phyloP scores from a whole-genome alignment of 306 rosid species.

The Castanopsis chinensis region DNA sequence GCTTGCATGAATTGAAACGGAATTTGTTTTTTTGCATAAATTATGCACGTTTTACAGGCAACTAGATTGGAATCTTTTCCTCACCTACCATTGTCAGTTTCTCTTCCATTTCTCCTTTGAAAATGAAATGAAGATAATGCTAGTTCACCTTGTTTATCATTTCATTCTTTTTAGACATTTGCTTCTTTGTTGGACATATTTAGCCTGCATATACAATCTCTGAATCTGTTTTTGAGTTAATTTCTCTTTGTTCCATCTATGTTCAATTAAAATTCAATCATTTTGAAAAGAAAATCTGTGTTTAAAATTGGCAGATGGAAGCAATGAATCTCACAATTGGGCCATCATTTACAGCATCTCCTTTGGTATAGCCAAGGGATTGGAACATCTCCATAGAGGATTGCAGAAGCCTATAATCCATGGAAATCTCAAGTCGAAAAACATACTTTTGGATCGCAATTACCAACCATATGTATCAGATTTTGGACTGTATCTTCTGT shows the following conservation, averaged over 20 bases:
- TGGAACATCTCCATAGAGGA: constrained; percentile 79
- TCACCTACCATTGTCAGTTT: constrained; percentile 6
- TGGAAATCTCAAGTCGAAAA: constrained; percentile 84
- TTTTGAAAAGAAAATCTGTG: constrained; percentile 21
- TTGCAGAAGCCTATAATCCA: constrained; percentile 63
- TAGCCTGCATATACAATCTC: neutral
- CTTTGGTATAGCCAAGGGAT: constrained; percentile 67
- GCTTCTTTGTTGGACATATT: neutral
- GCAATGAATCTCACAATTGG: constrained; percentile 69
- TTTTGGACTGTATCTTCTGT: constrained; percentile 71
- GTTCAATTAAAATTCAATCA: neutral
- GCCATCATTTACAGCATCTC: constrained; percentile 56
- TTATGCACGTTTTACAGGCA: neutral
- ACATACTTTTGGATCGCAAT: constrained; percentile 64
- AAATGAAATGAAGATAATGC: neutral
- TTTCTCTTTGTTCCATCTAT: no score
- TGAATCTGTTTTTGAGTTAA: no score
- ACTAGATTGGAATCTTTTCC: neutral
- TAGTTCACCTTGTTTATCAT: neutral
- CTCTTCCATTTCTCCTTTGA: neutral
- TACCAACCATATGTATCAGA: constrained; percentile 66
- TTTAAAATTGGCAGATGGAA: constrained; percentile 49
- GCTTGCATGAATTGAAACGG: neutral
- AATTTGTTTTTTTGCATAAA: neutral
- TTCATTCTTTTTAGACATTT: neutral